These are phyloP conservation scores for Schizophyllum amplum DNA, from an alignment of 1,284 basidiomycete genomes.

Conservation along the genomic window DNA sequence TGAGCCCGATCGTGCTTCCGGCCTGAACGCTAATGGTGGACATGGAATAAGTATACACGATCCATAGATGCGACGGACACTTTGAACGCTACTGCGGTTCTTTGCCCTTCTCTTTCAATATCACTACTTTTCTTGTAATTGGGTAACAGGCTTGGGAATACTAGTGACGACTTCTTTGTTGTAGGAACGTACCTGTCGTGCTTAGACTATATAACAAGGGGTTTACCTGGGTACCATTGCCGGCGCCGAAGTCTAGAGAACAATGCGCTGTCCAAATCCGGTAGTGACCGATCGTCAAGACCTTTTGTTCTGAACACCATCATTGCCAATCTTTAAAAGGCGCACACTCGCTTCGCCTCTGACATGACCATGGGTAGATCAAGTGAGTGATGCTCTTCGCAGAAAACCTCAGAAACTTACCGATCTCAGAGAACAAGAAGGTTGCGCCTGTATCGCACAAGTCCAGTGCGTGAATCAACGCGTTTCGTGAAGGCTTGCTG, in stretches of 20 bases:
- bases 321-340: not conserved
- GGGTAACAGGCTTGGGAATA: too few species aligned
- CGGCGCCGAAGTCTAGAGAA: not conserved
- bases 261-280: not conserved
- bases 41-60: not conserved
- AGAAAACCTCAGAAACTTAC: not conserved
- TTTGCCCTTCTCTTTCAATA: too few species aligned
- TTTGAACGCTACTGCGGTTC: too few species aligned
- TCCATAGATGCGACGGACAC: not conserved
- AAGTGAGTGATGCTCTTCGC: not conserved
- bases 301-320: not conserved
- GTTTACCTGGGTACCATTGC: too few species aligned
- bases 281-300: not conserved
- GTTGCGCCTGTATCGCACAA: not conserved
- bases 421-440: not conserved
- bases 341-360: not conserved
- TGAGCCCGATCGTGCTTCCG: slow-evolving; percentile 18
- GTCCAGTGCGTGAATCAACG: not conserved
- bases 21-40: not conserved
- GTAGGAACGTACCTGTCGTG: too few species aligned
- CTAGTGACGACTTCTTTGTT: too few species aligned
- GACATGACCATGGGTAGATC: not conserved
- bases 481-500: not conserved
- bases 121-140: too few species aligned
- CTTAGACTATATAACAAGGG: too few species aligned